phyloP scores from a whole-genome alignment of 2,329 filamentous ascomycete species.

The Eutypella sp. region DNA sequence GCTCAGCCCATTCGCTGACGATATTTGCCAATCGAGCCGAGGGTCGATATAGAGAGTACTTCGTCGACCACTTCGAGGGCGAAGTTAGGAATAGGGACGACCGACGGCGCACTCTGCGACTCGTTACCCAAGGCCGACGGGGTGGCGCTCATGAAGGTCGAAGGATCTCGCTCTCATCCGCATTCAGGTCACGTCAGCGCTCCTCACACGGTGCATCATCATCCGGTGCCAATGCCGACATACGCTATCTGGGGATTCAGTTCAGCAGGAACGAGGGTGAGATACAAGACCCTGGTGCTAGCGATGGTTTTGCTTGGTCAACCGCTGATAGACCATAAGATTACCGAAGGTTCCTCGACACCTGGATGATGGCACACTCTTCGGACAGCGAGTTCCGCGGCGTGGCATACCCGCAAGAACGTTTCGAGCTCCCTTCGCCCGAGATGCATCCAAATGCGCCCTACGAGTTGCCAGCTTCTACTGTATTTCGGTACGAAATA shows the following conservation, averaged over 20 bases:
- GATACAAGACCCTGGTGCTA: conserved; percentile 4
- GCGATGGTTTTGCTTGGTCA: neutral
- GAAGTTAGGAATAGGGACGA: conserved; percentile 43
- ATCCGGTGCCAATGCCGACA: conserved; percentile 29
- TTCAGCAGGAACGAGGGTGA: conserved; percentile 44
- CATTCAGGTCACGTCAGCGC: conserved; percentile 6
- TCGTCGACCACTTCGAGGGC: conserved; percentile 42
- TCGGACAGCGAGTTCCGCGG: conserved; percentile 42
- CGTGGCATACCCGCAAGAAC: conserved; percentile 40
- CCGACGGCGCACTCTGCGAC: conserved; percentile 38
- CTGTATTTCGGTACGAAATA: conserved; percentile 5
- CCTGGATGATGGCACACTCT: conserved; percentile 41
- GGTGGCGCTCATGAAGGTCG: conserved; percentile 35
- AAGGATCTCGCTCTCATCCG: conserved; percentile 6
- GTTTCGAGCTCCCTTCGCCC: conserved; percentile 43
- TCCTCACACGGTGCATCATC: conserved; percentile 7
- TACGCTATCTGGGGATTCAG: conserved; percentile 45
- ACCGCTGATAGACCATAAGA: conserved; percentile 24
- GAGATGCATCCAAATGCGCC: conserved; percentile 32
- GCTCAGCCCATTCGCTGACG: conserved; percentile 42
- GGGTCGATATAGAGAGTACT: conserved; percentile 41
- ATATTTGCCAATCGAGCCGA: conserved; percentile 44
- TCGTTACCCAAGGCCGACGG: conserved; percentile 36
- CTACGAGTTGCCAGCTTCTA: conserved; percentile 12
- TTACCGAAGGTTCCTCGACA: conserved; percentile 41